These are phyloP conservation scores for Solanum sejunctum DNA, from an alignment of 257 asterid species.

Conservation along the genomic window DNA sequence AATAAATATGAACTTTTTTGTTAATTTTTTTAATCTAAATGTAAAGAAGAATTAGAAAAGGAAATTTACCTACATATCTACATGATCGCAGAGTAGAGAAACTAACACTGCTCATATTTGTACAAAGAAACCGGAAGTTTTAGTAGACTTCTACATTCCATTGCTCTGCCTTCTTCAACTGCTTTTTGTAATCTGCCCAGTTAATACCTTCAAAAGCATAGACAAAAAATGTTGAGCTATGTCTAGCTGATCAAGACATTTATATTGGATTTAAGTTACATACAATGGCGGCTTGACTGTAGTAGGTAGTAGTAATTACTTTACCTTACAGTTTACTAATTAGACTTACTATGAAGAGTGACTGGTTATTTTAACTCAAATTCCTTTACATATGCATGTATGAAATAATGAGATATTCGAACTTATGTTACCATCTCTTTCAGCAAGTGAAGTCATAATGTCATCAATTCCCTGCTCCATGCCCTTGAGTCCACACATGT, in stretches of 20 bases:
- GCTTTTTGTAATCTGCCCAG: slow-evolving; percentile 72
- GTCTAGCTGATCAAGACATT: background rate
- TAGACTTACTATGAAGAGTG: background rate
- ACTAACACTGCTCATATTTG: slow-evolving; percentile 18
- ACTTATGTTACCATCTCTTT: slow-evolving; percentile 56
- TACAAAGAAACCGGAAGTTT: slow-evolving; percentile 20
- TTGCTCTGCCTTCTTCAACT: slow-evolving; percentile 73
- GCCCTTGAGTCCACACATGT: slow-evolving; percentile 96
- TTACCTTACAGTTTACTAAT: background rate
- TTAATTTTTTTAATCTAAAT: background rate
- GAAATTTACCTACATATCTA: slow-evolving; percentile 30
- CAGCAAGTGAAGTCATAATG: slow-evolving; percentile 69
- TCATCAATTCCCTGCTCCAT: slow-evolving; percentile 98
- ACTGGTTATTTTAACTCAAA: background rate
- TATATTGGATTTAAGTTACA: background rate
- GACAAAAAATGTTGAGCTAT: background rate
- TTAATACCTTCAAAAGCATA: slow-evolving; percentile 39
- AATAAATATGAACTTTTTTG: background rate
- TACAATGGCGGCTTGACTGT: background rate
- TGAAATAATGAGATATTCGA: background rate
- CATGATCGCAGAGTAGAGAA: slow-evolving; percentile 19
- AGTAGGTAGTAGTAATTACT: background rate
- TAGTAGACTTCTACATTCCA: slow-evolving; percentile 99
- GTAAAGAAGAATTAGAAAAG: background rate
- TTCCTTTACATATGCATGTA: background rate